phyloP scores from a whole-genome alignment of 805 yeast species.

The Wickerhamiella parazyma region DNA sequence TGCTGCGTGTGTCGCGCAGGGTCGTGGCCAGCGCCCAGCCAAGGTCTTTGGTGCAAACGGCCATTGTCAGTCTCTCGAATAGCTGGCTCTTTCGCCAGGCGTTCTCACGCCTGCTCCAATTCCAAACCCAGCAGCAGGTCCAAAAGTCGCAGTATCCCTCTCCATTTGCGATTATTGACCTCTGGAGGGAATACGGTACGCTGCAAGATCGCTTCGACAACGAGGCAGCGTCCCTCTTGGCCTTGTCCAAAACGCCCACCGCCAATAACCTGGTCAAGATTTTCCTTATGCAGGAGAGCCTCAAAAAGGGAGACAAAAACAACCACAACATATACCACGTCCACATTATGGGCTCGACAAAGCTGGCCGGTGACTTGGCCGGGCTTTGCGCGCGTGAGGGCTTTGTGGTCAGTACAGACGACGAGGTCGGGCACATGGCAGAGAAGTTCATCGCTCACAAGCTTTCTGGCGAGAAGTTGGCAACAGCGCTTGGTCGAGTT shows the following conservation, averaged over 20 bases:
- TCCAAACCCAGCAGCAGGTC: constrained; percentile 1
- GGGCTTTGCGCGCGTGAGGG: constrained; percentile 5
- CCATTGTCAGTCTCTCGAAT: not conserved
- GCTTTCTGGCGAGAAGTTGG: not conserved
- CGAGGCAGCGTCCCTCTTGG: constrained; percentile 1
- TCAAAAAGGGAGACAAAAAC: constrained; percentile 2
- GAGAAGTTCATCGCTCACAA: not conserved
- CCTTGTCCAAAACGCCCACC: not conserved
- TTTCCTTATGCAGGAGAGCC: constrained; percentile 2
- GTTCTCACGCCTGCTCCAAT: not conserved
- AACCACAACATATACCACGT: not conserved
- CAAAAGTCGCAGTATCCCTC: constrained; percentile 1
- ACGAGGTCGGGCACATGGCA: not conserved
- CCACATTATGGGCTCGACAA: constrained; percentile 2
- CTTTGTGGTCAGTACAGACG: not conserved
- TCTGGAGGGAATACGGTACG: constrained; percentile 3
- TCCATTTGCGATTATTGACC: constrained; percentile 1
- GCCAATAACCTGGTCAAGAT: not conserved
- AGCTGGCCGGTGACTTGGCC: constrained; percentile 2
- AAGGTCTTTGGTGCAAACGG: not conserved
- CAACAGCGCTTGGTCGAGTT: not conserved
- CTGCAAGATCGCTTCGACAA: not conserved
- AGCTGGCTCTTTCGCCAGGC: constrained; percentile 1
- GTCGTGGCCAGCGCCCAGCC: not conserved
- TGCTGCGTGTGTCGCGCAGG: not conserved